Base-by-base conservation (phyloP, 2,329 filamentous ascomycete genomes). In the Myriangium duriaei region DNA sequence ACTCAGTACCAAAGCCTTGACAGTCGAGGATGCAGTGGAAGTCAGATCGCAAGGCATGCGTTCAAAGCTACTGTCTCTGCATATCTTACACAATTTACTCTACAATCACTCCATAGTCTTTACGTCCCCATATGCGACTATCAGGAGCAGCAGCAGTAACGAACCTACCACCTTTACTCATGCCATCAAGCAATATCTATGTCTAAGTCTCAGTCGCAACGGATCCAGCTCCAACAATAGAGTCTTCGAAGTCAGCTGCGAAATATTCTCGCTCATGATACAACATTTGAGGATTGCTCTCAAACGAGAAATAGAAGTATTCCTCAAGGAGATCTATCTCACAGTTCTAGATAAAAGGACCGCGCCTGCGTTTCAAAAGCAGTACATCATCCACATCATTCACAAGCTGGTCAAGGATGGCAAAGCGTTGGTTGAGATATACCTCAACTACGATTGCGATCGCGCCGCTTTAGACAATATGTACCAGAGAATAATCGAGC, bases 281-380 rank as follows among this genome's bases (percentile, higher is more conserved):
- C 93, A 92, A 57, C 81, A 85, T 51, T 81, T 98, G 75, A 76
- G 92, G 44, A 81, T 91, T 2, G 81, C 87, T 45, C 81, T 98
- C 61, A 98, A 98, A 76, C 93, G 94, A 73, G 91, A 98, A 56
- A 82, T 98, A 39, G 91, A 96, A 58, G 88, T 98, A 0, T 96
- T 98, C 55, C 62, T 98, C 42, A 96, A 96, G 56, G 91, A 98
- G 55, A 92, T 98, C 18, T 98, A 98, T 54, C 67, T 98, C 4
- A 81, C 87, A 1, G 84, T 96, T 30, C 65, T 98, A 26, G 88
- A 94, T 34, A 82, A 88, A 57, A 77, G 80, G 45, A 87, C 78
- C 42, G 86, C 88, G 0, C 88, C 88, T 3, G 64, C 80, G 7
- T 86, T 86, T 43, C 91, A 98, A 55, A 98, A 96, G 60, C 74